Evolutionary conservation across 2,329 filamentous ascomycete species (phyloP).

Genomic region (Ceratocystiopsis sp.): DNA sequence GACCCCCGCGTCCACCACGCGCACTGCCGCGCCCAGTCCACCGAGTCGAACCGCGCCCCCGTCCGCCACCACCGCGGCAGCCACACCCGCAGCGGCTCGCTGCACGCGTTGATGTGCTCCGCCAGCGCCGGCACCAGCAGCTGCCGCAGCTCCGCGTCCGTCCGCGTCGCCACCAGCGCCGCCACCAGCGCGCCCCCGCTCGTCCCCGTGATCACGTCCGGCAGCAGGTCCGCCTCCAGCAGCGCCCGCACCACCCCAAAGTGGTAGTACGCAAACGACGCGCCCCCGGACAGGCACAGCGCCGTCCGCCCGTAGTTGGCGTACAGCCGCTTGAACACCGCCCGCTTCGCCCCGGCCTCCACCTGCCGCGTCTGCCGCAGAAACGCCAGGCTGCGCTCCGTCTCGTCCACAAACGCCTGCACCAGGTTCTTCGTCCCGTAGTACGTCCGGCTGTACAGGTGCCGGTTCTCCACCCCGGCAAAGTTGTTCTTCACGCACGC

Average conservation of each 20-base stretch:
- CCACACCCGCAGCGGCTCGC: slow-evolving; percentile 64
- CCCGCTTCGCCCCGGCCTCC: slow-evolving; percentile 54
- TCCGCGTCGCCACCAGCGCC: slow-evolving; percentile 71
- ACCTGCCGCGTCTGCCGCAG: slow-evolving; percentile 52
- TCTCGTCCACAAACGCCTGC: slow-evolving; percentile 77
- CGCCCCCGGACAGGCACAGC: slow-evolving; percentile 81
- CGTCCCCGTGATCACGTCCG: slow-evolving; percentile 90
- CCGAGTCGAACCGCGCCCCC: slow-evolving; percentile 81
- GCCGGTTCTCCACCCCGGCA: slow-evolving; percentile 80
- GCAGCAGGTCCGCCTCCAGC: slow-evolving; percentile 68
- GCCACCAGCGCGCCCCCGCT: slow-evolving; percentile 87
- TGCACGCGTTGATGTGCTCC: slow-evolving; percentile 66
- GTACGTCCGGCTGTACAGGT: slow-evolving; percentile 94
- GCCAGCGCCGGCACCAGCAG: slow-evolving; percentile 80
- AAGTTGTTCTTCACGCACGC: slow-evolving; percentile 97
- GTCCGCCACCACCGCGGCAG: slow-evolving; percentile 75
- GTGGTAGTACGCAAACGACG: slow-evolving; percentile 92
- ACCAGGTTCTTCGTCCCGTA: slow-evolving; percentile 93
- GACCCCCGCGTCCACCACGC: slow-evolving; percentile 85
- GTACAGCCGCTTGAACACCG: slow-evolving; percentile 71
- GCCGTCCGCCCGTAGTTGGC: slow-evolving; percentile 88
- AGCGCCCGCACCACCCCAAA: slow-evolving; percentile 84
- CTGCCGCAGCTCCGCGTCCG: slow-evolving; percentile 74
- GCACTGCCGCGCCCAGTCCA: slow-evolving; percentile 75
- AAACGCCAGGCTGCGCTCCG: slow-evolving; percentile 48